Evolutionary conservation across 352 stramenopile species (phyloP).

Genomic region (Globisporangium radiosum): DNA sequence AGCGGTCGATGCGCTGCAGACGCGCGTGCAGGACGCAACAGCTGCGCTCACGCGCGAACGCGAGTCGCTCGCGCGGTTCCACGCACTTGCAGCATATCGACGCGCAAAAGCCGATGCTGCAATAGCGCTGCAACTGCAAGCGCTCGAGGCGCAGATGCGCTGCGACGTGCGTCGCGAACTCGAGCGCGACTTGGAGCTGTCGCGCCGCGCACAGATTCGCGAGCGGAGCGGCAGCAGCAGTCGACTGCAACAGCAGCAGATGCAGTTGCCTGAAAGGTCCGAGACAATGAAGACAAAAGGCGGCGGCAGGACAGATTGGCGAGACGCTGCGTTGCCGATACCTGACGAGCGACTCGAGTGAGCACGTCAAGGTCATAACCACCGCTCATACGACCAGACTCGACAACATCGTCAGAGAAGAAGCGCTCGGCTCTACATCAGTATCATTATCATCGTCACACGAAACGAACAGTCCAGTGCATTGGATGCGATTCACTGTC

Average conservation of each 20-base stretch:
- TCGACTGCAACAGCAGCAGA: not conserved
- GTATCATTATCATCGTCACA: no score
- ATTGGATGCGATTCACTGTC: no score
- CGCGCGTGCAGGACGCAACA: constrained; percentile 20
- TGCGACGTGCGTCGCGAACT: constrained; percentile 54
- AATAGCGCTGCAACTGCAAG: constrained; percentile 26
- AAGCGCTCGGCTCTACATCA: no score
- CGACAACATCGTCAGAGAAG: no score
- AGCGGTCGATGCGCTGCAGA: constrained; percentile 26
- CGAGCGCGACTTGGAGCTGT: constrained; percentile 51
- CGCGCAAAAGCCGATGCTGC: constrained; percentile 42
- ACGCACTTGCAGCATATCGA: constrained; percentile 32
- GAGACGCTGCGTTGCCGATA: no score
- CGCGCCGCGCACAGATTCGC: constrained; percentile 28
- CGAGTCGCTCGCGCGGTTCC: constrained; percentile 40
- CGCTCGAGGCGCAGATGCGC: constrained; percentile 37
- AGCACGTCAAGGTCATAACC: no score
- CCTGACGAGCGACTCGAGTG: no score
- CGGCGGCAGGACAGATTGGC: no score
- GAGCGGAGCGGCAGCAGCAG: constrained; percentile 7
- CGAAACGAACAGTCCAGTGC: no score
- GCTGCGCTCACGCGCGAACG: constrained; percentile 23
- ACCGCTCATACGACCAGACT: no score
- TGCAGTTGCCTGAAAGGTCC: no score
- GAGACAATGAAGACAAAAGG: not conserved